Percentiles rank a stretch among this genome's conserved stretches.
phyloP scores from a whole-genome alignment of 768 basidiomycete genomes.

The Fomitopsis serialis region DNA sequence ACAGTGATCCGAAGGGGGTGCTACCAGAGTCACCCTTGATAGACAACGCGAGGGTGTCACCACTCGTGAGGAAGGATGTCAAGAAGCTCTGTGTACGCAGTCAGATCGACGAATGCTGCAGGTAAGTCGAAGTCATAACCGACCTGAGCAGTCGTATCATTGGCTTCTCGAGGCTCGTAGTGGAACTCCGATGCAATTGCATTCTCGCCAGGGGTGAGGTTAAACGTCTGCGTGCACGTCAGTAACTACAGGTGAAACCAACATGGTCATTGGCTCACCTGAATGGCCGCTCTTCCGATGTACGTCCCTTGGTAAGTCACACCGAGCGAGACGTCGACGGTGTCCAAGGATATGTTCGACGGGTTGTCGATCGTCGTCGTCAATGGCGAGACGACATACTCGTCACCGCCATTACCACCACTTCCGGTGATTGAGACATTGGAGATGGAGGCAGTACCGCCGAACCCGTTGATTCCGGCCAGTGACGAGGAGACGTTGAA shows the following conservation, averaged over 20 bases:
- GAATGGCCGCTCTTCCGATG: conserved; percentile 56
- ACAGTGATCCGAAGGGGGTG: conserved; percentile 58
- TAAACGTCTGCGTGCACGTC: conserved; percentile 31
- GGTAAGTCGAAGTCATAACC: too few relatives aligned
- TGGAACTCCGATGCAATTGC: conserved; percentile 53
- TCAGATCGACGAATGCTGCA: too few relatives aligned
- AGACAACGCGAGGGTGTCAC: conserved; percentile 39
- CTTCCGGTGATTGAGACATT: conserved; percentile 61
- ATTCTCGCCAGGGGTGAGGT: conserved; percentile 56
- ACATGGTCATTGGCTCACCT: conserved; percentile 4
- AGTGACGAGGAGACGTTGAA: conserved; percentile 56
- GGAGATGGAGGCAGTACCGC: conserved; percentile 41
- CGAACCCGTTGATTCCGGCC: conserved; percentile 60
- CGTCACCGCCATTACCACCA: conserved; percentile 53
- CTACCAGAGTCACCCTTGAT: conserved; percentile 57
- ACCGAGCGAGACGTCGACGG: conserved; percentile 51
- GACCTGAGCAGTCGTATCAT: conserved; percentile 57
- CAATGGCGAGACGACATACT: conserved; percentile 56
- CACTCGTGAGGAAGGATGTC: conserved; percentile 52
- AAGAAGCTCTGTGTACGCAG: conserved; percentile 35
- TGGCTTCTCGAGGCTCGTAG: conserved; percentile 59
- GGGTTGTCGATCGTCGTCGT: conserved; percentile 58
- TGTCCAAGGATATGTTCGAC: conserved; percentile 60
- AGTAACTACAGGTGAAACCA: too few relatives aligned
- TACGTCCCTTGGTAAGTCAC: conserved; percentile 49